Evolutionary conservation across 2,329 filamentous ascomycete genomes (phyloP).

Genomic region (Aspergillus bombycis): DNA sequence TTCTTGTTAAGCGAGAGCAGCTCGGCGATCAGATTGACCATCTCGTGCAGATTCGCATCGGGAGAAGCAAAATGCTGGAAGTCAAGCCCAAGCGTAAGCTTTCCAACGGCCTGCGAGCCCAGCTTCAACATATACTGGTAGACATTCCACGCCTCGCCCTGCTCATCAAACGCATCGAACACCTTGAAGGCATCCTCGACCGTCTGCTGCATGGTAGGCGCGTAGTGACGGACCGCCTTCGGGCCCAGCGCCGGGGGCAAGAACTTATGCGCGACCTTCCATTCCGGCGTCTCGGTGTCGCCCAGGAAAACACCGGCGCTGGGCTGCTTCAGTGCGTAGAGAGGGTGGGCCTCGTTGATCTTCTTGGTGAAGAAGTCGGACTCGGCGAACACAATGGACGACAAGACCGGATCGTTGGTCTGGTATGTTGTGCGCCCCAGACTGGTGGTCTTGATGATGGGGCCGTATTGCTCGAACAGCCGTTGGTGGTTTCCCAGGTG

Average conservation of each 20-base stretch:
- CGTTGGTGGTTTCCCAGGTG: slow-evolving; percentile 61
- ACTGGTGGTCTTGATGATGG: slow-evolving; percentile 56
- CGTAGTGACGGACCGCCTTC: slow-evolving; percentile 64
- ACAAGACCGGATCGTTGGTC: slow-evolving; percentile 55
- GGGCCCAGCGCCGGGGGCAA: slow-evolving; percentile 61
- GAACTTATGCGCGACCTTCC: slow-evolving; percentile 61
- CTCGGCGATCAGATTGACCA: slow-evolving; percentile 56
- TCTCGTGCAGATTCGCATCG: slow-evolving; percentile 54
- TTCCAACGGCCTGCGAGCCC: slow-evolving; percentile 48
- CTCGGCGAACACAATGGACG: slow-evolving; percentile 53
- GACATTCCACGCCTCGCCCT: slow-evolving; percentile 49
- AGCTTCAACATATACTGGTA: slow-evolving; percentile 57
- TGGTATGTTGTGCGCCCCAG: slow-evolving; percentile 55
- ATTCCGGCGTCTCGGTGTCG: slow-evolving; percentile 38
- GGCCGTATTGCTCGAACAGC: slow-evolving; percentile 57
- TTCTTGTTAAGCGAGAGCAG: slow-evolving; percentile 62
- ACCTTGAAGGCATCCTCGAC: slow-evolving; percentile 56
- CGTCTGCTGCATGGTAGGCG: slow-evolving; percentile 60
- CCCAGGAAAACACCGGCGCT: slow-evolving; percentile 36
- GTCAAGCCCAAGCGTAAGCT: slow-evolving; percentile 49
- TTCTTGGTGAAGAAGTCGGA: slow-evolving; percentile 58
- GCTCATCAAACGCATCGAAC: slow-evolving; percentile 53
- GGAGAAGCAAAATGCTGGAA: slow-evolving; percentile 47
- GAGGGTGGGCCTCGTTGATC: slow-evolving; percentile 43
- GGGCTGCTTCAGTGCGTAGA: slow-evolving; percentile 31